Evolutionary conservation across 1,284 basidiomycete genomes (phyloP), one percentile per base, ranked within the genome.

Genomic region (Cryptococcus sp.): DNA sequence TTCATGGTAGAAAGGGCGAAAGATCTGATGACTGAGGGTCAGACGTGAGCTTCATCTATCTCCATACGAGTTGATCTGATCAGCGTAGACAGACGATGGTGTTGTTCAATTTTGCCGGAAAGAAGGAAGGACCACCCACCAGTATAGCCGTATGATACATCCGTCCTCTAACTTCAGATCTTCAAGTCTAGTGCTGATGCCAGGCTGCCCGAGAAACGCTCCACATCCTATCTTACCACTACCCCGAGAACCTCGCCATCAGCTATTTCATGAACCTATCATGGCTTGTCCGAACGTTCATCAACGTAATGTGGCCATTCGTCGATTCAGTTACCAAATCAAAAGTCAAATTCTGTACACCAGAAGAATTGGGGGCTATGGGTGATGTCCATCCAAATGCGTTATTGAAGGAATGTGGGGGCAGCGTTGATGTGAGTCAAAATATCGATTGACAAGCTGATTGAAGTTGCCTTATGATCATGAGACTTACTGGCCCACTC

Each of bases 251-350:
- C 1, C 58, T 72, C 14, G 57, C 59, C 19, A 50, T 61, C 5
- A 58, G 53, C 14, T 52, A 64, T 4, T 65, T 74, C 45, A 61
- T 62, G 37, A 56, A 69, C 45, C 61, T 70, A 44, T 68, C 69
- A 3, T 71, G 67, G 67, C 46, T 66, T 10, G 59, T 71, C 48
- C 61, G 61, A 47, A 49, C 56, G 19, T 70, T 73, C 48, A 59
- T 72, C 44, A 64, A 66, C 48, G 54, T 71, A 47, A 63, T 72
- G 57, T 69, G 69, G 66, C 67, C 68, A 36, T 72, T 75, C 39
- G 66, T 73, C 52, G 70, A 73, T 49, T 57, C 69, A 1, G 49
- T 53, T 13, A 70, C 67, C 3, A 64, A 63, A 47, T 34, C 51
- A 25, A 69, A 70, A 46, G 60, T 68, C 48, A 55, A 51, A 21